Evolutionary conservation across 2,329 filamentous ascomycete species (phyloP).

Genomic region (Cladosporium phlei): DNA sequence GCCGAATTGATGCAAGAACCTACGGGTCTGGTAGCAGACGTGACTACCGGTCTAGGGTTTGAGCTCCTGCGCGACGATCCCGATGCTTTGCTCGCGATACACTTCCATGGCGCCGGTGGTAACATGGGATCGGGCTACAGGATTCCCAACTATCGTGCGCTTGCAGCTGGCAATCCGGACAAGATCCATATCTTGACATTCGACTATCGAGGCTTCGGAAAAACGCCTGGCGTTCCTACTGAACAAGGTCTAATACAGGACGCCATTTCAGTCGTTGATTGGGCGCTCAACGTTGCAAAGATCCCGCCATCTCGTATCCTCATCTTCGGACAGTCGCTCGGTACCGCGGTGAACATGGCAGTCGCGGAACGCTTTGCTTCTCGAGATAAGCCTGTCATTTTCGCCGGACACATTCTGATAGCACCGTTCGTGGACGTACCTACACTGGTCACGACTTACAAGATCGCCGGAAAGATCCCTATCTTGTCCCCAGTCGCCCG

Average conservation of each 20-base stretch:
- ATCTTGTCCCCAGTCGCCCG: slow-evolving; percentile 49
- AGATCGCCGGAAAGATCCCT: slow-evolving; percentile 52
- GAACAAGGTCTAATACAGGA: slow-evolving; percentile 53
- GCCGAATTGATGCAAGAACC: slow-evolving; percentile 38
- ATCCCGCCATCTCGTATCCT: slow-evolving; percentile 54
- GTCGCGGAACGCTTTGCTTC: slow-evolving; percentile 42
- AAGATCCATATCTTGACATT: slow-evolving; percentile 56
- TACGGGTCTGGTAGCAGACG: slow-evolving; percentile 47
- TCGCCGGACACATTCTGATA: slow-evolving; percentile 53
- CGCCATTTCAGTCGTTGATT: slow-evolving; percentile 50
- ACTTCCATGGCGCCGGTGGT: slow-evolving; percentile 55
- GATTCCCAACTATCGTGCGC: slow-evolving; percentile 52
- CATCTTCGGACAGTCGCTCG: slow-evolving; percentile 57
- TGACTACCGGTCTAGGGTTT: slow-evolving; percentile 57
- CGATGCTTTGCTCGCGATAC: slow-evolving; percentile 58
- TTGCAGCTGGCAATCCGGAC: slow-evolving; percentile 47
- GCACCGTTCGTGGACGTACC: slow-evolving; percentile 55
- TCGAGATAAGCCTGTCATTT: slow-evolving; percentile 42
- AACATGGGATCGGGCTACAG: slow-evolving; percentile 54
- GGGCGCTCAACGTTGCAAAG: slow-evolving; percentile 48
- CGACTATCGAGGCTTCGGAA: slow-evolving; percentile 60
- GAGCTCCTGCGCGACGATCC: slow-evolving; percentile 59
- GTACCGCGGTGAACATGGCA: slow-evolving; percentile 49
- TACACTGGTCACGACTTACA: slow-evolving; percentile 53
- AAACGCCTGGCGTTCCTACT: slow-evolving; percentile 49